A percentile compares a stretch with the other conserved stretches of the same genome.
Evolutionary conservation across 2,329 filamentous ascomycete genomes (phyloP).

Genomic region (Rugonectria rugulosa): DNA sequence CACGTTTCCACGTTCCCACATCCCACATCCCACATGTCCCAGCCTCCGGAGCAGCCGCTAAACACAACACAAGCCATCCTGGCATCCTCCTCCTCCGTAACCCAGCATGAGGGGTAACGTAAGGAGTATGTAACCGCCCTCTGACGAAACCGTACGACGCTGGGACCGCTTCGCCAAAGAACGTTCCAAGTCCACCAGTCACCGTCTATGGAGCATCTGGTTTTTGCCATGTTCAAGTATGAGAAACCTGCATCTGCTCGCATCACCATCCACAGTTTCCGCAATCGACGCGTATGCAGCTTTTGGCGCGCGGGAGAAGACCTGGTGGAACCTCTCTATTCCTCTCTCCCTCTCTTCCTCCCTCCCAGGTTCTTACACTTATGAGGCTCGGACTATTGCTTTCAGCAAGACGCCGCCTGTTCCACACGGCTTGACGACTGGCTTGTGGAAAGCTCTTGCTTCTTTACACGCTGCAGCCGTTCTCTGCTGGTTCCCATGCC

Average conservation of each 20-base stretch:
- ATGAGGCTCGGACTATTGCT: too few relatives aligned
- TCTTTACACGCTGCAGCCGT: neutral
- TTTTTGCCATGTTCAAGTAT: neutral
- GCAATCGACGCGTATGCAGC: neutral
- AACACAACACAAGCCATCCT: too few relatives aligned
- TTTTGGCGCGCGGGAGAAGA: conserved; percentile 10
- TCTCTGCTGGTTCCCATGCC: neutral
- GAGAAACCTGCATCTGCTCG: too few relatives aligned
- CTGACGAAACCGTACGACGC: conserved; percentile 12
- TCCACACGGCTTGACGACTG: neutral
- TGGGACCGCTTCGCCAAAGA: neutral
- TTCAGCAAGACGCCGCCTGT: neutral
- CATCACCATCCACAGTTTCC: too few relatives aligned
- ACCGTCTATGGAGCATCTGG: neutral
- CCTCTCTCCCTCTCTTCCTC: too few relatives aligned
- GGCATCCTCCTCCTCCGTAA: neutral
- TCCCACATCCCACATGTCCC: neutral
- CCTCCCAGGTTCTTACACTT: too few relatives aligned
- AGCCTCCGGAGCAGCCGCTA: conserved; percentile 5
- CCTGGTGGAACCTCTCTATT: neutral
- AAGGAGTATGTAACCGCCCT: neutral
- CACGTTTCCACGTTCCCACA: neutral
- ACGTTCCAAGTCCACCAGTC: conserved; percentile 5
- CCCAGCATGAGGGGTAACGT: neutral
- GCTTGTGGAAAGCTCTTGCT: neutral